Percentiles rank a stretch among this genome's conserved stretches.
These are phyloP conservation scores for Penicillium decumbens DNA, from an alignment of 2,329 filamentous ascomycete species.

Conservation along the genomic window DNA sequence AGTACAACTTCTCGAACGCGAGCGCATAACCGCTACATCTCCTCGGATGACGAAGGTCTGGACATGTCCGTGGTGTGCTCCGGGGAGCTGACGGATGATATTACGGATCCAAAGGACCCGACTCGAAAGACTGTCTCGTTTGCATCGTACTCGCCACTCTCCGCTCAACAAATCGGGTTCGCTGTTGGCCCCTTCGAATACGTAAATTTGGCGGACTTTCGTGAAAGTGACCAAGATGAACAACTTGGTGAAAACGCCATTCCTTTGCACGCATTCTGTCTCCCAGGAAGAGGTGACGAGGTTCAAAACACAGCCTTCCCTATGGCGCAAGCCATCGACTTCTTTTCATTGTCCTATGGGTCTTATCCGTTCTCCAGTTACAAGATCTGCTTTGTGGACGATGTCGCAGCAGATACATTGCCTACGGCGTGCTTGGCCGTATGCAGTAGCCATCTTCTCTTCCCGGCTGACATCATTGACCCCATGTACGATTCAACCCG, in stretches of 20 bases:
- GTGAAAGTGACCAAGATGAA: constrained; percentile 86
- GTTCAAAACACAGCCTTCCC: constrained; percentile 82
- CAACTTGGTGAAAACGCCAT: constrained; percentile 83
- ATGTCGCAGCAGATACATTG: constrained; percentile 69
- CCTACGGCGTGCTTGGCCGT: constrained; percentile 79
- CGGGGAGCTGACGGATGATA: constrained; percentile 80
- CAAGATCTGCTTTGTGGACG: constrained; percentile 91
- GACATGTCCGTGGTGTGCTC: constrained; percentile 91
- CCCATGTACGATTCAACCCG: constrained; percentile 76
- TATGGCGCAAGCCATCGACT: constrained; percentile 80
- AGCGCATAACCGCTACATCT: constrained; percentile 41
- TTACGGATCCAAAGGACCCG: constrained; percentile 68
- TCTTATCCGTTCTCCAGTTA: constrained; percentile 89
- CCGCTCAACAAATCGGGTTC: constrained; percentile 87
- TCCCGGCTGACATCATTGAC: constrained; percentile 79
- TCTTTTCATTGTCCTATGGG: constrained; percentile 81
- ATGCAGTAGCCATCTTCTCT: constrained; percentile 80
- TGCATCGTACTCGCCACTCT: constrained; percentile 66
- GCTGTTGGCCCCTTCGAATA: constrained; percentile 92
- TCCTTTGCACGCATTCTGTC: constrained; percentile 84
- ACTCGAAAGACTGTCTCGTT: constrained; percentile 87
- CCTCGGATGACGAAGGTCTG: constrained; percentile 76
- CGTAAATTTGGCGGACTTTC: constrained; percentile 81
- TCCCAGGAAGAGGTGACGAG: constrained; percentile 76
- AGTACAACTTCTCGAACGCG: constrained; percentile 18